Conservation (phyloP, 2,329 filamentous ascomycete species). For the Penicillium olsonii region DNA sequence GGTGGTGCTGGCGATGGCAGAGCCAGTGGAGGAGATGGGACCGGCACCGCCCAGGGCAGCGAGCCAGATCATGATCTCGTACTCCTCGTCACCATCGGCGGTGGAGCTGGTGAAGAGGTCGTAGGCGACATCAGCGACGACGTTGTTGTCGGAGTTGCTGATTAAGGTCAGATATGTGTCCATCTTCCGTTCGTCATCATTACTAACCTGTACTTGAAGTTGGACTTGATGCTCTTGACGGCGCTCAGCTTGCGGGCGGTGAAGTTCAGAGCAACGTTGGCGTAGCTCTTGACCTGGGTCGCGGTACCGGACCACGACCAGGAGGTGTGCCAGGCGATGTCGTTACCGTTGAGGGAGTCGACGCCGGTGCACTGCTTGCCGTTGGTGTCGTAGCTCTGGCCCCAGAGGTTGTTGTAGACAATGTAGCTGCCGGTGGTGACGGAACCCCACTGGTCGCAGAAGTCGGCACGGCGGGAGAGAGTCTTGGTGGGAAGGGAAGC, state of each 20-base stretch:
- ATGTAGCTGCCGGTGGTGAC: slow-evolving; percentile 46
- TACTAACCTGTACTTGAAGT: slow-evolving; percentile 47
- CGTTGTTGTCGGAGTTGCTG: slow-evolving; percentile 50
- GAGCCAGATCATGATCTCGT: slow-evolving; percentile 69
- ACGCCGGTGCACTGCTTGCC: slow-evolving; percentile 50
- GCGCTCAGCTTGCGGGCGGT: slow-evolving; percentile 34
- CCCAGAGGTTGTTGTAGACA: slow-evolving; percentile 59
- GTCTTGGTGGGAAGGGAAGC: slow-evolving; percentile 23
- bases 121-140: slow-evolving; percentile 63
- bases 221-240: slow-evolving; percentile 47
- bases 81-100: slow-evolving; percentile 51
- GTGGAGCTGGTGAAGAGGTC: slow-evolving; percentile 60
- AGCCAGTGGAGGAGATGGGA: slow-evolving; percentile 54
- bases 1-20: slow-evolving; percentile 54
- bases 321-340: slow-evolving; percentile 46
- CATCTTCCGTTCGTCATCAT: neutral
- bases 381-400: slow-evolving; percentile 34
- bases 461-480: slow-evolving; percentile 30
- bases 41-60: slow-evolving; percentile 59
- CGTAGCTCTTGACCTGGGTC: slow-evolving; percentile 50
- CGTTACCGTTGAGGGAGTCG: slow-evolving; percentile 36
- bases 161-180: neutral
- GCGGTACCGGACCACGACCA: slow-evolving; percentile 48
- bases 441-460: slow-evolving; percentile 46
- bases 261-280: slow-evolving; percentile 46